Percentiles rank a stretch among this genome's conserved stretches.
Conservation (phyloP, 306 rosid species). For the Lablab purpureus region DNA sequence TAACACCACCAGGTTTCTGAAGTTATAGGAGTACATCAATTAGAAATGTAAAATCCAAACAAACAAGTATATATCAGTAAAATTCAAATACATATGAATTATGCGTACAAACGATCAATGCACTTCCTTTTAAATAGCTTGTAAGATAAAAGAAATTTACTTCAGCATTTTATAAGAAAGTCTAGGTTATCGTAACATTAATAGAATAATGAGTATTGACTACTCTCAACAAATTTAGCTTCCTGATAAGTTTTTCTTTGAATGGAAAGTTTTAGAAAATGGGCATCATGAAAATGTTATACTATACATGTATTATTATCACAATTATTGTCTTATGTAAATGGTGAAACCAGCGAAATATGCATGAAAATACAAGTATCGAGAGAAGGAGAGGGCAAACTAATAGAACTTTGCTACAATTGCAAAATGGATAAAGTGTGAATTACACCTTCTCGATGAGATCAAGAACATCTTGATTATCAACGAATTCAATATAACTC, state of each 20-base stretch:
- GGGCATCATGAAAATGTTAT: neutral
- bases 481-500: conserved; percentile 96
- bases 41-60: conserved; percentile 46
- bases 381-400: conserved; percentile 28
- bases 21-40: conserved; percentile 49
- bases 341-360: conserved; percentile 3
- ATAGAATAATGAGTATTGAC: neutral
- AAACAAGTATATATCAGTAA: neutral
- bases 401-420: conserved; percentile 30
- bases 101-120: conserved; percentile 9
- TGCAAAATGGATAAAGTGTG: conserved; percentile 36
- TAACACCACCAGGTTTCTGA: conserved; percentile 97
- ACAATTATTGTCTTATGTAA: neutral
- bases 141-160: conserved; percentile 6
- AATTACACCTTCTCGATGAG: conserved; percentile 86
- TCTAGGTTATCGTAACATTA: conserved; percentile 1
- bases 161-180: conserved; percentile 8
- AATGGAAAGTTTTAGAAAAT: neutral
- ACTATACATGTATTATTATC: neutral
- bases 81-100: conserved; percentile 14
- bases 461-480: conserved; percentile 95
- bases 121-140: neutral
- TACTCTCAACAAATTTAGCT: neutral
- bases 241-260: conserved; percentile 16
- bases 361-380: conserved; percentile 11